Conservation (phyloP, 805 yeast species). For the Kodamaea nitidulidarum region DNA sequence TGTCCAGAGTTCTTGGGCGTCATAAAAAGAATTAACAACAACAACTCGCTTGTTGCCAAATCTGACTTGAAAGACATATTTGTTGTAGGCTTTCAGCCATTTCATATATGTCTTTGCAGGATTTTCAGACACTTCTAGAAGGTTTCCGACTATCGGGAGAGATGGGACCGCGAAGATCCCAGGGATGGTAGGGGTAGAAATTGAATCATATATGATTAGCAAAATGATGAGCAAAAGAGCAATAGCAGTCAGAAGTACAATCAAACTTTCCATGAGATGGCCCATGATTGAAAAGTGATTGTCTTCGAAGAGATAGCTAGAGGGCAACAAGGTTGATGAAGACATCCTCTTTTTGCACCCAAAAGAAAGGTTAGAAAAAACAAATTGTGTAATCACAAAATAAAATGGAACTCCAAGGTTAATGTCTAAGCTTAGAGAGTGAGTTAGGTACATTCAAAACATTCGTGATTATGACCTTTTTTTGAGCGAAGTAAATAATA, state of each 20-base stretch:
- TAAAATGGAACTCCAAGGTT: too few species aligned
- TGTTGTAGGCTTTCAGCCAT: slow-evolving; percentile 43
- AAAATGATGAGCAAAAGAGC: not conserved
- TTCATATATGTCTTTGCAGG: slow-evolving; percentile 47
- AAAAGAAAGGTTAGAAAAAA: too few species aligned
- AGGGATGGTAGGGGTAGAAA: slow-evolving; percentile 22
- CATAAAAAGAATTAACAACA: slow-evolving; percentile 62
- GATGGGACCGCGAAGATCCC: slow-evolving; percentile 44
- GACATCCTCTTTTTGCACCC: not conserved
- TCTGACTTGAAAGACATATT: slow-evolving; percentile 54
- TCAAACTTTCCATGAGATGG: too few species aligned
- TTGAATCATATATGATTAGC: slow-evolving; percentile 9
- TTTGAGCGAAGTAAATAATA: too few species aligned
- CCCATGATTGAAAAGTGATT: too few species aligned
- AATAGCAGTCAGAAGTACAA: not conserved
- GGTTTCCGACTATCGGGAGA: slow-evolving; percentile 50
- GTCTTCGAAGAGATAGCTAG: too few species aligned
- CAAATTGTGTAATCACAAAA: too few species aligned
- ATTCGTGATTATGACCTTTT: too few species aligned
- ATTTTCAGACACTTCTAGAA: slow-evolving; percentile 40
- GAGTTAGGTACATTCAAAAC: too few species aligned
- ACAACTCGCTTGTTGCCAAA: slow-evolving; percentile 55
- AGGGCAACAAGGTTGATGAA: not conserved
- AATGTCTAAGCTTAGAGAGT: too few species aligned
- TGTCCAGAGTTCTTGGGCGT: slow-evolving; percentile 53